Percentiles rank a stretch among this genome's conserved stretches.
Evolutionary conservation across 2,329 filamentous ascomycete genomes (phyloP).

Genomic region (Lachnellula arida): DNA sequence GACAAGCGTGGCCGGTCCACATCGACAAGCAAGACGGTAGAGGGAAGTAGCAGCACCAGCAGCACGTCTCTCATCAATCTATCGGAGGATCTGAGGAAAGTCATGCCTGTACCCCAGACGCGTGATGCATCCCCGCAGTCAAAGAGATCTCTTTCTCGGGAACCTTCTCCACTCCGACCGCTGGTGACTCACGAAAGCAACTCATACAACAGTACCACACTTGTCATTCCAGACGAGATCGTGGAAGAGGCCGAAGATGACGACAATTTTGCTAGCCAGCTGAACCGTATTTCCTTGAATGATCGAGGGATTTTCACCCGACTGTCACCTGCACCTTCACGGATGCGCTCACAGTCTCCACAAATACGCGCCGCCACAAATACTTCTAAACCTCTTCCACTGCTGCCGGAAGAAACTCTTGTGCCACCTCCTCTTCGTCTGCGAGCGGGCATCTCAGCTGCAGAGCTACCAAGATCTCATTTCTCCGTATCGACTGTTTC

Average conservation of each 20-base stretch:
- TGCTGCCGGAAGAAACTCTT: conserved; percentile 20
- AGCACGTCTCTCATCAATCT: conserved; percentile 7
- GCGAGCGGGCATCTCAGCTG: conserved; percentile 11
- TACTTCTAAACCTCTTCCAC: conserved; percentile 27
- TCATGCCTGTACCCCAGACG: conserved; percentile 15
- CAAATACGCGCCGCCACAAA: conserved; percentile 7
- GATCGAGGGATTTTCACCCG: conserved; percentile 22
- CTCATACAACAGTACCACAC: conserved; percentile 41
- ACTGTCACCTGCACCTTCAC: conserved; percentile 26
- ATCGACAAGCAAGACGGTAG: conserved; percentile 16
- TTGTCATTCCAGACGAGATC: conserved; percentile 44
- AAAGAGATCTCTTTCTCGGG: conserved; percentile 25
- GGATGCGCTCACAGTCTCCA: conserved; percentile 8
- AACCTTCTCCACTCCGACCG: conserved; percentile 43
- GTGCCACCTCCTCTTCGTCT: conserved; percentile 18
- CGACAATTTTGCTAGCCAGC: conserved; percentile 53
- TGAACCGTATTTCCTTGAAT: conserved; percentile 15
- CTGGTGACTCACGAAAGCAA: conserved; percentile 22
- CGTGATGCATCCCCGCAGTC: conserved; percentile 21
- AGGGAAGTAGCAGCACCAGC: conserved; percentile 8
- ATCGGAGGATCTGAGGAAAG: conserved; percentile 8
- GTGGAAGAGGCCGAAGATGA: conserved; percentile 52
- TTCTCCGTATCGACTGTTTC: conserved; percentile 30
- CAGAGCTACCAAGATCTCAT: conserved; percentile 25
- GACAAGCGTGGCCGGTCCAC: conserved; percentile 22